Evolutionary conservation across 208 protist genomes (phyloP).

Genomic region (Leishmania gerbilli): DNA sequence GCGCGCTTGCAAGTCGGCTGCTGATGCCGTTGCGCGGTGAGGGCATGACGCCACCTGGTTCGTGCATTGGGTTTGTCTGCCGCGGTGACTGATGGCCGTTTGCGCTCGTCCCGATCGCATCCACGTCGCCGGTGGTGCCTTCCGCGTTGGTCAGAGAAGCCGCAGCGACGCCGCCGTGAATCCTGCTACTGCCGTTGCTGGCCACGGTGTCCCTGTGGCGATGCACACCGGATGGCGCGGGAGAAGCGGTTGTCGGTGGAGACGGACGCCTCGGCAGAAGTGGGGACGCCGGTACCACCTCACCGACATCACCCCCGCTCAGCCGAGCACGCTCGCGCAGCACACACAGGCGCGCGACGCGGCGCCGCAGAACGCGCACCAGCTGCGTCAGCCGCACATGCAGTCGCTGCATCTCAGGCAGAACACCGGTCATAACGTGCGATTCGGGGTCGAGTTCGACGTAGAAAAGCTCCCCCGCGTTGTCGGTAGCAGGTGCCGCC

Average conservation of each 20-base stretch:
- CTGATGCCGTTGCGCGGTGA: slow-evolving; percentile 3
- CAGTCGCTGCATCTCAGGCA: slow-evolving; percentile 34
- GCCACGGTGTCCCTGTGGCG: slow-evolving; percentile 4
- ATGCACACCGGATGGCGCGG: not conserved
- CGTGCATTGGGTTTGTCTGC: not conserved
- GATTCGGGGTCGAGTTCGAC: slow-evolving; percentile 33
- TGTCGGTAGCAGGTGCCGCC: slow-evolving; percentile 8
- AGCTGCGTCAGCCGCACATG: slow-evolving; percentile 32
- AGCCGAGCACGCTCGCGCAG: slow-evolving; percentile 25
- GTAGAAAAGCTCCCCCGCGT: slow-evolving; percentile 26
- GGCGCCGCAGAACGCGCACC: slow-evolving; percentile 19
- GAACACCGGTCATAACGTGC: slow-evolving; percentile 27
- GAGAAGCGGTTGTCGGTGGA: not conserved
- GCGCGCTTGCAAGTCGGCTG: slow-evolving; percentile 1
- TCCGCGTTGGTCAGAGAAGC: not conserved
- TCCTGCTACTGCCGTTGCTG: slow-evolving; percentile 1
- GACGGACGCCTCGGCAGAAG: not conserved
- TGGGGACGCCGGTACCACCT: slow-evolving; percentile 7
- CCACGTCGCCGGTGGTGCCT: not conserved
- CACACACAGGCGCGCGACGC: slow-evolving; percentile 12
- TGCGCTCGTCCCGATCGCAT: not conserved
- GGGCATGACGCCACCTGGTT: not conserved
- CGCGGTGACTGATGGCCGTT: not conserved
- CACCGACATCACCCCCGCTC: slow-evolving; percentile 20
- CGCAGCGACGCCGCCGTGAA: not conserved